A percentile compares a stretch with the other conserved stretches of the same genome.
These are phyloP conservation scores for Diplogelasinospora grovesii DNA, from an alignment of 495 filamentous ascomycete species.

Conservation along the genomic window DNA sequence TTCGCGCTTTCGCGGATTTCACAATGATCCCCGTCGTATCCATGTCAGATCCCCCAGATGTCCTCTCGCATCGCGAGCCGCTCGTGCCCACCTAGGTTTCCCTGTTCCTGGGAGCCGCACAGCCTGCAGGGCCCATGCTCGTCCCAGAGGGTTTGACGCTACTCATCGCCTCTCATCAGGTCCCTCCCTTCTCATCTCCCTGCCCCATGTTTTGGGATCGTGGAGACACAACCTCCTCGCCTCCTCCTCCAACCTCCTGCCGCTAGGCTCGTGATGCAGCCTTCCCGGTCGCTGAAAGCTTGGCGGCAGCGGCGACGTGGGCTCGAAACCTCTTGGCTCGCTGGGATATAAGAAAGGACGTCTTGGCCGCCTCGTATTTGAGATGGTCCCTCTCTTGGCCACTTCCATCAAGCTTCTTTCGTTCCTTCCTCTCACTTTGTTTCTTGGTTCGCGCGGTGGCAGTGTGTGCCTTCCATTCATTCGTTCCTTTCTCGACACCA, in stretches of 20 bases:
- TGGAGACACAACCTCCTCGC: slow-evolving; percentile 27
- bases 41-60: too few relatives aligned
- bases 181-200: slow-evolving; percentile 23
- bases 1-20: too few relatives aligned
- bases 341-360: slow-evolving; percentile 35
- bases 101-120: too few relatives aligned
- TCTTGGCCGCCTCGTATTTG: slow-evolving; percentile 29
- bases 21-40: too few relatives aligned
- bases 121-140: too few relatives aligned
- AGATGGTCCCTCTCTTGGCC: slow-evolving; percentile 18
- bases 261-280: slow-evolving; percentile 18
- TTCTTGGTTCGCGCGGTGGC: slow-evolving; percentile 36
- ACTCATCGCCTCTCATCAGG: slow-evolving; percentile 24
- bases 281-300: slow-evolving; percentile 27
- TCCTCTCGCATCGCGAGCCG: too few relatives aligned
- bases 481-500: slow-evolving; percentile 42
- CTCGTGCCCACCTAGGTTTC: too few relatives aligned
- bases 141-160: slow-evolving; percentile 18
- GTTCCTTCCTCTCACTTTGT: slow-evolving; percentile 20
- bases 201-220: slow-evolving; percentile 40
- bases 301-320: slow-evolving; percentile 10
- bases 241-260: slow-evolving; percentile 25
- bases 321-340: slow-evolving; percentile 28
- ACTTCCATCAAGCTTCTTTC: slow-evolving; percentile 15
- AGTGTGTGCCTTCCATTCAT: slow-evolving; percentile 40